Conservation (phyloP, 805 yeast genomes). For the Alloascoidea hylecoeti region DNA sequence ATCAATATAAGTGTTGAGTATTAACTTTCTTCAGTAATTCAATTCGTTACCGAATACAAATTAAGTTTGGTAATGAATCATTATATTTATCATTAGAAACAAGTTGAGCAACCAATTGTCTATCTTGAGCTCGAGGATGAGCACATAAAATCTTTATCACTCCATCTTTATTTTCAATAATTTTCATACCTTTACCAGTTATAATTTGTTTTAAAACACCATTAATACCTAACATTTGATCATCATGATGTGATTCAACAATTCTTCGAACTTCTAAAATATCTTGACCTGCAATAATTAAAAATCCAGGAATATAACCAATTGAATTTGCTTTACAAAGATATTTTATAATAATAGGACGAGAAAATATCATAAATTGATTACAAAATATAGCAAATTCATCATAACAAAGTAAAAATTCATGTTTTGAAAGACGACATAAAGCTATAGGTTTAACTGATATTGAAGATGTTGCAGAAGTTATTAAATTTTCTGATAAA, state of each 20-base stretch:
- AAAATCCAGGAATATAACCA: constrained; percentile 28
- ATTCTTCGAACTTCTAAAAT: constrained; percentile 57
- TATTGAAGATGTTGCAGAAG: constrained; percentile 24
- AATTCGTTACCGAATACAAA: too few species aligned
- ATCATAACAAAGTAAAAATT: constrained; percentile 50
- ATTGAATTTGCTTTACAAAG: constrained; percentile 18
- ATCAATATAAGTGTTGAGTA: too few species aligned
- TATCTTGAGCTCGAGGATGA: constrained; percentile 47
- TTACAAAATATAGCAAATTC: constrained; percentile 57
- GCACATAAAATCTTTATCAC: constrained; percentile 34
- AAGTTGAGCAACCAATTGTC: constrained; percentile 41
- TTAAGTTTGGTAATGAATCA: too few species aligned
- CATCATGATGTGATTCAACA: constrained; percentile 17
- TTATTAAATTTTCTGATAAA: constrained; percentile 17
- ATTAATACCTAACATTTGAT: not conserved
- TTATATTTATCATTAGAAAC: constrained; percentile 14
- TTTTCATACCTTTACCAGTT: constrained; percentile 47
- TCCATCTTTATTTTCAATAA: constrained; percentile 22
- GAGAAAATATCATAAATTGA: constrained; percentile 22
- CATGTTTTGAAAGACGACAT: constrained; percentile 40
- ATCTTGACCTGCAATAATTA: constrained; percentile 47
- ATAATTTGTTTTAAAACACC: constrained; percentile 43
- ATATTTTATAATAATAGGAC: constrained; percentile 27
- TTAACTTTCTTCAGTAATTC: too few species aligned
- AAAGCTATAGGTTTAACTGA: constrained; percentile 39